Evolutionary conservation across 2,329 filamentous ascomycete species (phyloP).

Genomic region (Aspergillus flavus): DNA sequence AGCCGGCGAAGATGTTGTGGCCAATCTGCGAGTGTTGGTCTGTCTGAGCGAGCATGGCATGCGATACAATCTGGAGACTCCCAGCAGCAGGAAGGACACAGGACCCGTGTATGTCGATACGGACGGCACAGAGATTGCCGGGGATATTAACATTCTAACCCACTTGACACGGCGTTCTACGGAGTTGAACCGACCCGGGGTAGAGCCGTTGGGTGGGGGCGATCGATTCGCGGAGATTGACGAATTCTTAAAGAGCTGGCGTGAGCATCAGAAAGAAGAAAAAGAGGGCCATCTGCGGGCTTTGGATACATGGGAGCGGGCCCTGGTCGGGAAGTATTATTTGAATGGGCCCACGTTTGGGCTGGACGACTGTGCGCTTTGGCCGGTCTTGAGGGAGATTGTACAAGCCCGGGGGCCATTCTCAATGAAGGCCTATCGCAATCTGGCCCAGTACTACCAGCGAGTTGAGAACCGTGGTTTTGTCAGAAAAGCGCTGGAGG

Average conservation of each 20-base stretch:
- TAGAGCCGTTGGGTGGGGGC: slow-evolving; percentile 32
- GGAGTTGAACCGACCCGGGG: slow-evolving; percentile 28
- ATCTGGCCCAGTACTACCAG: slow-evolving; percentile 40
- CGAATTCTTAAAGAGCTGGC: slow-evolving; percentile 33
- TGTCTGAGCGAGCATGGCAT: slow-evolving; percentile 43
- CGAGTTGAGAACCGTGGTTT: slow-evolving; percentile 42
- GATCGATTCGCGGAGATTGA: slow-evolving; percentile 32
- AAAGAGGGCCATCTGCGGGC: slow-evolving; percentile 13
- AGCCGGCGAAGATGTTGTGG: slow-evolving; percentile 34
- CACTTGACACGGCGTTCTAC: slow-evolving; percentile 30
- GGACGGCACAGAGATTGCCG: slow-evolving; percentile 31
- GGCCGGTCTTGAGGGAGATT: slow-evolving; percentile 46
- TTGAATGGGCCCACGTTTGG: slow-evolving; percentile 39
- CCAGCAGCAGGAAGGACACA: not conserved
- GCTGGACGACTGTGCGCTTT: slow-evolving; percentile 48
- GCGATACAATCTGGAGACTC: slow-evolving; percentile 31
- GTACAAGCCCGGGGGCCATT: slow-evolving; percentile 28
- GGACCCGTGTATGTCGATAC: slow-evolving; percentile 32
- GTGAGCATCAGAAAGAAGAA: slow-evolving; percentile 21
- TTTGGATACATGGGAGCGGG: slow-evolving; percentile 37
- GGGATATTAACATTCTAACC: slow-evolving; percentile 36
- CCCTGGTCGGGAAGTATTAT: slow-evolving; percentile 35
- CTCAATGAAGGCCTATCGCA: slow-evolving; percentile 31
- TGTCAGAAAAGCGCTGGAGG: slow-evolving; percentile 37
- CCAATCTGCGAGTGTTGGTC: slow-evolving; percentile 43